These are phyloP conservation scores for Cucurbita ficifolia DNA, from an alignment of 306 rosid genomes.

Conservation along the genomic window DNA sequence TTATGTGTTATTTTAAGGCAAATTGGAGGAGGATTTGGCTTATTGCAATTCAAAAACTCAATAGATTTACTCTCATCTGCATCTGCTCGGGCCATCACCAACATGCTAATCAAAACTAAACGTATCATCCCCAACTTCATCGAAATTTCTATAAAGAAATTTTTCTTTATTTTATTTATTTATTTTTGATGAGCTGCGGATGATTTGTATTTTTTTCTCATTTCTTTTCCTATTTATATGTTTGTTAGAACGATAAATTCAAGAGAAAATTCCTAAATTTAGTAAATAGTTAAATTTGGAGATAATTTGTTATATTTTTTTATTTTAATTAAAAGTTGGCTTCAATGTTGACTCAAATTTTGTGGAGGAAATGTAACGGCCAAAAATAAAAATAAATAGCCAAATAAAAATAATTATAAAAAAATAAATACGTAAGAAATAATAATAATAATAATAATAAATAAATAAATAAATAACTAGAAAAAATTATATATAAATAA, in stretches of 20 bases:
- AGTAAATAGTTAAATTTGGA: background rate
- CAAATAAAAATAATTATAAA: too few relatives aligned
- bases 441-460: too few relatives aligned
- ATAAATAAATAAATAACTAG: background rate
- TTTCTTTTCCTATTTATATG: background rate
- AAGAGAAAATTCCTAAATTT: too few relatives aligned
- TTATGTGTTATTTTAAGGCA: background rate
- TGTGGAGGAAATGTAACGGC: too few relatives aligned
- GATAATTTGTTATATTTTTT: too few relatives aligned
- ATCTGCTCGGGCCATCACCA: background rate
- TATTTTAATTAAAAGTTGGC: too few relatives aligned
- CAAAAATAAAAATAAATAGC: too few relatives aligned
- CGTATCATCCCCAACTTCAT: background rate
- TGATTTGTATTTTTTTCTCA: background rate
- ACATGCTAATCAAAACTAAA: background rate
- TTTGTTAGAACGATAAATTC: too few relatives aligned
- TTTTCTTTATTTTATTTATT: background rate
- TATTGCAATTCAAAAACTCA: background rate
- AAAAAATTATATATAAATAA: background rate
- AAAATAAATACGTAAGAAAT: too few relatives aligned
- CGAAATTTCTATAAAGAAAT: background rate
- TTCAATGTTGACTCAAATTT: too few relatives aligned
- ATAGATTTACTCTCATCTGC: background rate
- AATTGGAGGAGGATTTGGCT: background rate
- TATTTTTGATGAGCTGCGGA: background rate